Percentiles rank a stretch among this genome's conserved stretches.
Evolutionary conservation across 2,329 filamentous ascomycete genomes (phyloP).

Genomic region (Aspergillus neotritici): DNA sequence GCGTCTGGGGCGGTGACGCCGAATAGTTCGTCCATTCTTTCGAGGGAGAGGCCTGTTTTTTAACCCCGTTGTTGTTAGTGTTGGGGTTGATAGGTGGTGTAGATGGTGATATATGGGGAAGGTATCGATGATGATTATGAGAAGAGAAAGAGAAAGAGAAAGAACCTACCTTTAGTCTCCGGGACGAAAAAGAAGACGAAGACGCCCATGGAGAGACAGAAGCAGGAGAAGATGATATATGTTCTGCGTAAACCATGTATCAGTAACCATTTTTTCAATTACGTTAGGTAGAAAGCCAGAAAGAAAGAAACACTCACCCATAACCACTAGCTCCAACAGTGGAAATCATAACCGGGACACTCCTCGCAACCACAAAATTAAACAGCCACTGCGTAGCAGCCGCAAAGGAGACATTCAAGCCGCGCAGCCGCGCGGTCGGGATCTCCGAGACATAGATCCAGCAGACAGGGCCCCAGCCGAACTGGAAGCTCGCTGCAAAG

Average conservation of each 20-base stretch:
- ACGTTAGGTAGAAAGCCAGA: slow-evolving; percentile 10
- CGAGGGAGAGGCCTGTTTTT: slow-evolving; percentile 44
- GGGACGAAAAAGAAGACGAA: slow-evolving; percentile 66
- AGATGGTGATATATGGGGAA: too few species aligned
- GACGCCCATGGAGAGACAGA: slow-evolving; percentile 60
- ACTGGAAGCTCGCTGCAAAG: slow-evolving; percentile 65
- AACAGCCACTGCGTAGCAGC: slow-evolving; percentile 69
- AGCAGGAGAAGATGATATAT: slow-evolving; percentile 64
- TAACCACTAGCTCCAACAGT: slow-evolving; percentile 48
- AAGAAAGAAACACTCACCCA: slow-evolving; percentile 32
- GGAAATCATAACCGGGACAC: slow-evolving; percentile 62
- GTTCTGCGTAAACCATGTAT: slow-evolving; percentile 46
- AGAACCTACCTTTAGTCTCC: slow-evolving; percentile 68
- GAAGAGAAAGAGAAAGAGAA: slow-evolving; percentile 1
- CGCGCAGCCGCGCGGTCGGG: slow-evolving; percentile 59
- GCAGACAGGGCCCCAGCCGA: slow-evolving; percentile 65
- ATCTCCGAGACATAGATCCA: slow-evolving; percentile 71
- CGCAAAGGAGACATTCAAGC: slow-evolving; percentile 62
- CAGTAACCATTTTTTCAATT: background rate
- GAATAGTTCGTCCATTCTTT: slow-evolving; percentile 63
- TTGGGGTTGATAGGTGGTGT: too few species aligned
- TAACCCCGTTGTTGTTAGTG: too few species aligned
- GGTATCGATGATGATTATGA: too few species aligned
- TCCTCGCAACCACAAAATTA: slow-evolving; percentile 66
- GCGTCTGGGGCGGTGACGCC: slow-evolving; percentile 48